These are phyloP conservation scores for Catenaria anguillulae DNA, from an alignment of 371 early-diverging fungal species.

Conservation along the genomic window DNA sequence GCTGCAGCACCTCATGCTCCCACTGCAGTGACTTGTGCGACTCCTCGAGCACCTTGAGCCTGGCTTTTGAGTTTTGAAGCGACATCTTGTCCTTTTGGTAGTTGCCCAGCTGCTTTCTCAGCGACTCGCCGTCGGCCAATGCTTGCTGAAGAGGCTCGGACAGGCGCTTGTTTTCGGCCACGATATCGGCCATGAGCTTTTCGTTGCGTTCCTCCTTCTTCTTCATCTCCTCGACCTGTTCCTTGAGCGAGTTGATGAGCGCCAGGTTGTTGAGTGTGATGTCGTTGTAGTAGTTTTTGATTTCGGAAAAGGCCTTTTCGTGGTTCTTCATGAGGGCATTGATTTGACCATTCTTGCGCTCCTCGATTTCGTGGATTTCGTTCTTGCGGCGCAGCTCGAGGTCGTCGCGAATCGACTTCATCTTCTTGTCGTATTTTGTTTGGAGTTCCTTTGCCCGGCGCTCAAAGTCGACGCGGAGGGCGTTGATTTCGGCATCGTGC, in stretches of 20 bases:
- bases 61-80: slow-evolving; percentile 33
- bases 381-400: slow-evolving; percentile 38
- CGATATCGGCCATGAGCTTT: slow-evolving; percentile 42
- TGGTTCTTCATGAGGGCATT: slow-evolving; percentile 44
- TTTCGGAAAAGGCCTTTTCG: slow-evolving; percentile 42
- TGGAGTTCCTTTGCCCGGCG: slow-evolving; percentile 33
- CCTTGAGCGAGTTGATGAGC: slow-evolving; percentile 42
- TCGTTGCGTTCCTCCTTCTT: slow-evolving; percentile 48
- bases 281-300: slow-evolving; percentile 49
- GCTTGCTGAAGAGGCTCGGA: slow-evolving; percentile 40
- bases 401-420: slow-evolving; percentile 36
- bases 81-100: slow-evolving; percentile 41
- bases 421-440: slow-evolving; percentile 35
- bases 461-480: slow-evolving; percentile 33
- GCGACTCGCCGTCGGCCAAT: slow-evolving; percentile 33
- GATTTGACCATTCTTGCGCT: slow-evolving; percentile 43
- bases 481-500: slow-evolving; percentile 33
- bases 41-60: slow-evolving; percentile 36
- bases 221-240: slow-evolving; percentile 45
- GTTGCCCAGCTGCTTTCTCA: slow-evolving; percentile 30
- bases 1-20: slow-evolving; percentile 44
- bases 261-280: slow-evolving; percentile 44
- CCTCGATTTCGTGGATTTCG: slow-evolving; percentile 46
- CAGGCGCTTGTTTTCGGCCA: slow-evolving; percentile 39
- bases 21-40: slow-evolving; percentile 32